Base-by-base conservation (phyloP, 2,329 filamentous ascomycete genomes). In the Metarhizium sp. region DNA sequence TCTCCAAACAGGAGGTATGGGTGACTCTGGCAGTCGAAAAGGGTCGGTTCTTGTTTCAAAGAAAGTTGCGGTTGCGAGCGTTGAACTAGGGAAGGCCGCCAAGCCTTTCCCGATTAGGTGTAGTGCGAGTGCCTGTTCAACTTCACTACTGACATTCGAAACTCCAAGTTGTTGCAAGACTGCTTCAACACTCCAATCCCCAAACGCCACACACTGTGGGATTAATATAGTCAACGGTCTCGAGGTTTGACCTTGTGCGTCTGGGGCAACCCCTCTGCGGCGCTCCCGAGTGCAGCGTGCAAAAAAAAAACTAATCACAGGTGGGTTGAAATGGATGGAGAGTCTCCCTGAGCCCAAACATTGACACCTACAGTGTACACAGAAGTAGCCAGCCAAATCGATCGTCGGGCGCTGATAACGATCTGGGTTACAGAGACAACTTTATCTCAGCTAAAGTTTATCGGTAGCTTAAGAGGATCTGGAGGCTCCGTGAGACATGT, bases 151-250 rank as follows among this genome's bases (percentile, higher is more conserved):
- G 57, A 61, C 54, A 56, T 59, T 59, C 73, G 74, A 77, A 77
- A 77, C 75, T 65, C 60, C 60, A 64, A 66, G 65, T 55, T 73
- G 75, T 77, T 72, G 68, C 75, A 77, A 69, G 63, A 69, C 62
- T 76, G 75, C 74, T 69, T 76, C 75, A 76, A 68, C 62, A 58
- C 48, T 58, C 57, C 56, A 61, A 25, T 25, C 64, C 51, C 62
- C 54, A 56, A 54, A 55, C 55, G 55, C 49, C 53, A 54, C 53
- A 30, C 32, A 46, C 42, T 47, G 32, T 20, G n/a, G 40, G 7
- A 13, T 30, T 29, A n/a, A 40, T 40, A 13, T 11, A 5, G 38
- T n/a, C 13, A 40, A 40, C 10, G 10, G 11, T 7, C 38, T 40
- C 38, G 13, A 11, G 38, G 38, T 13, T 40, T 40, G 11, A 40